Base-by-base conservation (phyloP, 441 rosid species). In the Melastoma candidum region DNA sequence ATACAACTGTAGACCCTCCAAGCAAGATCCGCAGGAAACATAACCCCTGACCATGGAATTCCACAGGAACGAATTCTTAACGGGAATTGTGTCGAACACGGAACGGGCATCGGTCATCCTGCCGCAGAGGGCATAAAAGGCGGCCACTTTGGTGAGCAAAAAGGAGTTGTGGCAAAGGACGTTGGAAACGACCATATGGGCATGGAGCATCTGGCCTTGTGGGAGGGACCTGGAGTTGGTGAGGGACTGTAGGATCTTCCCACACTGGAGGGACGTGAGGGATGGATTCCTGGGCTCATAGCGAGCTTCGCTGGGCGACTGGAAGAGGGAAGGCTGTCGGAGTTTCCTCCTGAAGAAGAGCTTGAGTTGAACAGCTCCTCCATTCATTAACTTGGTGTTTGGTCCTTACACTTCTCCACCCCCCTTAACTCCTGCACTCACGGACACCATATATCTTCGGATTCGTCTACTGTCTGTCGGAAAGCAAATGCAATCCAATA, bases 21-120 rank as follows among this genome's bases (percentile, higher is more conserved):
- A 36, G 14, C 53, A 10, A 22, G 43, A n/a, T 4, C 59, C 68
- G 24, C 50, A 17, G 14, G 55, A 60, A 29, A 59, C 68, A 41
- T 64, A 68, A 4, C 68, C 70, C 56, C 63, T 50, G 44, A 72
- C 61, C 70, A 61, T 45, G 22, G 50, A 64, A 54, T 64, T 58
- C 70, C 76, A 64, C 59, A 61, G 55, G 63, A 68, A 72, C 22
- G 65, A 51, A 47, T 48, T 69, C 52, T 63, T 69, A 13, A 36
- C 26, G 22, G 45, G 44, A 47, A 60, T 51, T n/a, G 51, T 48
- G 46, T 73, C 63, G 53, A 58, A 61, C 12, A 63, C 46, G 1
- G 8, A 24, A 27, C 17, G 59, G 48, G 72, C 76, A 26, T 43
- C 46, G 0, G 25, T 12, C 67, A 64, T 25, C 2, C 49, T 58